Conservation (phyloP, 2,329 filamentous ascomycete genomes). For the Fusarium nurragi region DNA sequence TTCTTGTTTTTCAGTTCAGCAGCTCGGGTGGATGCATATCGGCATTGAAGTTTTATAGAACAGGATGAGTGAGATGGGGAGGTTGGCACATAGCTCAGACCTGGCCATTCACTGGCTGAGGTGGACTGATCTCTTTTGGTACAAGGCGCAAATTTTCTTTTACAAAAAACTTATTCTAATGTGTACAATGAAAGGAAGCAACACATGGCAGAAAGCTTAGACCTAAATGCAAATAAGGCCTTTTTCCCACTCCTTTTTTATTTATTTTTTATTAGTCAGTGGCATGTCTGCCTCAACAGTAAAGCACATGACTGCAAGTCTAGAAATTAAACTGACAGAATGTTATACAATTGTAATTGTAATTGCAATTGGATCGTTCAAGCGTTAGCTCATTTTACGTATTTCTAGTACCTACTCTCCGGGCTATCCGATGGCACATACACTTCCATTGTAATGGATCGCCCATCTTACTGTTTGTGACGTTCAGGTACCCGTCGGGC, state of each 20-base stretch:
- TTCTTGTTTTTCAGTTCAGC: constrained; percentile 22
- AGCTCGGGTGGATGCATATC: constrained; percentile 16
- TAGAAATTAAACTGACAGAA: not conserved
- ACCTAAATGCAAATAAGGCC: constrained; percentile 37
- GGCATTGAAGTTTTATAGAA: constrained; percentile 26
- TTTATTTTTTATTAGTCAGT: not conserved
- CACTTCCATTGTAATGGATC: constrained; percentile 7
- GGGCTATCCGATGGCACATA: constrained; percentile 21
- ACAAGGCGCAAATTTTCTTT: constrained; percentile 31
- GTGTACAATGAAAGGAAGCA: constrained; percentile 44
- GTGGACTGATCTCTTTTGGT: constrained; percentile 32
- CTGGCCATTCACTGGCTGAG: constrained; percentile 37
- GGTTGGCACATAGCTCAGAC: constrained; percentile 27
- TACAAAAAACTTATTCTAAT: constrained; percentile 38
- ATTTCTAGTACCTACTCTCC: constrained; percentile 1
- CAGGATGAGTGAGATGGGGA: constrained; percentile 4
- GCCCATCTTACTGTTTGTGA: not conserved
- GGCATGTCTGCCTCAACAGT: too few relatives aligned
- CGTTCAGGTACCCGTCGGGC: constrained; percentile 24
- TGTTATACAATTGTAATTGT: not conserved
- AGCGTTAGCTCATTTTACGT: constrained; percentile 9
- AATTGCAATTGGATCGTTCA: not conserved
- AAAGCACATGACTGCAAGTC: too few relatives aligned
- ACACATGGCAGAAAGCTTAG: constrained; percentile 41
- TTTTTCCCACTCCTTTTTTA: too few relatives aligned